These are phyloP conservation scores for Aspergillus pseudotamarii DNA, from an alignment of 2,329 filamentous ascomycete genomes.

Conservation along the genomic window DNA sequence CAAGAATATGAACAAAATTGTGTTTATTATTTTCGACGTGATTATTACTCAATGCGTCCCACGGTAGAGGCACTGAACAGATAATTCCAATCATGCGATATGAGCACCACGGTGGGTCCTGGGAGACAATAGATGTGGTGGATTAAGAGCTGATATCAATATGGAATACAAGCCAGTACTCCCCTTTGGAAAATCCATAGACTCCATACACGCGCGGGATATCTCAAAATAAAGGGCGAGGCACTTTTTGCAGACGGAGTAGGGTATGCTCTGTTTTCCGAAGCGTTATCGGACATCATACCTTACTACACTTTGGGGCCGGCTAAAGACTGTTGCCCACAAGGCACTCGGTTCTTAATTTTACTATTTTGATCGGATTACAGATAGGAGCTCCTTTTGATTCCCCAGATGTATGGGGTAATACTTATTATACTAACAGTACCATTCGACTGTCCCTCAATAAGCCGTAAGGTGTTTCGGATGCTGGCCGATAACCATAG, in stretches of 20 bases:
- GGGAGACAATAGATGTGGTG: slow-evolving; percentile 8
- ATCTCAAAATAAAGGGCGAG: neutral
- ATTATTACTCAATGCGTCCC: neutral
- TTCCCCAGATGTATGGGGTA: slow-evolving; percentile 17
- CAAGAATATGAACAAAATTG: neutral
- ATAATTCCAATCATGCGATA: slow-evolving; percentile 1
- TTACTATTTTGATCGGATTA: neutral
- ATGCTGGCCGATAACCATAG: slow-evolving; percentile 19
- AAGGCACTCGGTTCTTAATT: neutral
- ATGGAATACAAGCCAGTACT: neutral
- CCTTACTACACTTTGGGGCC: neutral
- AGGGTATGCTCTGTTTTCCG: neutral
- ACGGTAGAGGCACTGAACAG: neutral
- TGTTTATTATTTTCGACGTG: neutral
- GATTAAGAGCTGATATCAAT: slow-evolving; percentile 11
- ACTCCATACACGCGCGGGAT: neutral
- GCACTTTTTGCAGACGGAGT: neutral
- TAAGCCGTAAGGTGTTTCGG: slow-evolving; percentile 13
- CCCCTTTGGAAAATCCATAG: neutral
- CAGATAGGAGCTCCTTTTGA: slow-evolving; percentile 7
- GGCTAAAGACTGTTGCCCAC: neutral
- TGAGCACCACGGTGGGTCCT: slow-evolving; percentile 7
- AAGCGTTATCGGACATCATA: neutral
- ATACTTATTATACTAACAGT: neutral
- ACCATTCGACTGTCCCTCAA: neutral